phyloP scores from a whole-genome alignment of 805 yeast species.

The Clavispora santaluciae region DNA sequence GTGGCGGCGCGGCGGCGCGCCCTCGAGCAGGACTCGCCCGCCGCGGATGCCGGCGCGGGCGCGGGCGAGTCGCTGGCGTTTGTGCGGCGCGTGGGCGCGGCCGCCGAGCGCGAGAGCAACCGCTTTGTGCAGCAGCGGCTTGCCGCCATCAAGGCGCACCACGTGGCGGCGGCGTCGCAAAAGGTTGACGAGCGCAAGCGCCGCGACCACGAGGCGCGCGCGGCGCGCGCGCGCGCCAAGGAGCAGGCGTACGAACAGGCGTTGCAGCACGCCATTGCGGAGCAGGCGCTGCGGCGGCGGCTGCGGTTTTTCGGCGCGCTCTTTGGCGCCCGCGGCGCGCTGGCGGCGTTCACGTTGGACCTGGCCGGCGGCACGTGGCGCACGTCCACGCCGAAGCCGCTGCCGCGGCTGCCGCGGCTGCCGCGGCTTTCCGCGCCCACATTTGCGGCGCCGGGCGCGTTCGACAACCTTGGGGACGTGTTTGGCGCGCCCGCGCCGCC shows the following conservation, averaged over 20 bases:
- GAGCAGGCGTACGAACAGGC: conserved; percentile 37
- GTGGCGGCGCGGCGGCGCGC: conserved; percentile 29
- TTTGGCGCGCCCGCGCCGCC: neutral
- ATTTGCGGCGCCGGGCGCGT: too few species aligned
- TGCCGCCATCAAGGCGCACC: conserved; percentile 33
- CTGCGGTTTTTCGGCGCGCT: conserved; percentile 28
- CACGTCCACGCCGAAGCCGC: neutral
- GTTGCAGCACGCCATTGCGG: conserved; percentile 23
- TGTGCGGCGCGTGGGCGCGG: conserved; percentile 10
- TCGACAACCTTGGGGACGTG: neutral
- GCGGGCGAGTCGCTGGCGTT: conserved; percentile 2
- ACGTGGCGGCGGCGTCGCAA: conserved; percentile 31
- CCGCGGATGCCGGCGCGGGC: conserved; percentile 2
- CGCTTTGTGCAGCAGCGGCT: conserved; percentile 36
- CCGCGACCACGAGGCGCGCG: conserved; percentile 35
- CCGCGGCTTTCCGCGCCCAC: too few species aligned
- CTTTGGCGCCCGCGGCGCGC: conserved; percentile 17
- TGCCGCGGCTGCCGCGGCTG: neutral
- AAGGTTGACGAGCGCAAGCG: conserved; percentile 36
- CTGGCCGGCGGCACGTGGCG: neutral
- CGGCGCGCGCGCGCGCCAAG: conserved; percentile 29
- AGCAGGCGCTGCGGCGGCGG: conserved; percentile 17
- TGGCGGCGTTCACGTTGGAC: neutral
- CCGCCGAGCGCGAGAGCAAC: conserved; percentile 34
- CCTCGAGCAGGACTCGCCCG: conserved; percentile 9